Base-by-base conservation (phyloP, 2,329 filamentous ascomycete genomes). In the Colletotrichum horii region DNA sequence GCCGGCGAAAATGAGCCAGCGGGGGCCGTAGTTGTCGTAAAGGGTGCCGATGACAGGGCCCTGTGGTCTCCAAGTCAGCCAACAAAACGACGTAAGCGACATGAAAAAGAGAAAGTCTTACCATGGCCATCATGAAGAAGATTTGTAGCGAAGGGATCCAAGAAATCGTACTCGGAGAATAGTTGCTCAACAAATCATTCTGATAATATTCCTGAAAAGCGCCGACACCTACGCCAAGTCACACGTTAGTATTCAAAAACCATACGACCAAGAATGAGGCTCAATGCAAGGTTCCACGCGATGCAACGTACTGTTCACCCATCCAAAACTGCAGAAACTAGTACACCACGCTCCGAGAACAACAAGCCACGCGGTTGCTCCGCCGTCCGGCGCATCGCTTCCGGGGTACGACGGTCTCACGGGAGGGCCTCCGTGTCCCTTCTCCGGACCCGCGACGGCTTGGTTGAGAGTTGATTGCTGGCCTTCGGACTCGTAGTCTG, bases 1-100 rank as follows among this genome's bases (percentile, higher is more conserved):
- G 19, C 91, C 91, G 15, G 81, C 80, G 1, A 91, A 38, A 2
- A 93, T 80, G 1, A 94, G 83, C 62, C 84, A 88, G 32, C 89
- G 87, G 0, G 93, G 91, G 0, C 93, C 93, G 72, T 91, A 90
- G 71, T 86, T 89, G 79, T 95, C 93, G 78, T 89, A 94, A 0
- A 93, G 73, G 36, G 86, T 88, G 3, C 93, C 93, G n/a, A 92
- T 88, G 9, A 94, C 79, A 0, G 92, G 91, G 0, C 92, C 92
- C 77, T 88, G 24, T 6, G 2, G 12, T 9, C 8, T 79, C n/a
- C 82, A 30, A 4, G 30, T 68, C 30, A 69, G 22, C 16, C 3
- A 52, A 4, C 6, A 3, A 11, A 19, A 4, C 15, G 19, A 7
- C 32, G 12, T 14, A 52, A 30, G 34, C 55, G 52, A 70, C 19